Conservation (phyloP, 805 yeast genomes). For the Barnettozyma sucrosica region DNA sequence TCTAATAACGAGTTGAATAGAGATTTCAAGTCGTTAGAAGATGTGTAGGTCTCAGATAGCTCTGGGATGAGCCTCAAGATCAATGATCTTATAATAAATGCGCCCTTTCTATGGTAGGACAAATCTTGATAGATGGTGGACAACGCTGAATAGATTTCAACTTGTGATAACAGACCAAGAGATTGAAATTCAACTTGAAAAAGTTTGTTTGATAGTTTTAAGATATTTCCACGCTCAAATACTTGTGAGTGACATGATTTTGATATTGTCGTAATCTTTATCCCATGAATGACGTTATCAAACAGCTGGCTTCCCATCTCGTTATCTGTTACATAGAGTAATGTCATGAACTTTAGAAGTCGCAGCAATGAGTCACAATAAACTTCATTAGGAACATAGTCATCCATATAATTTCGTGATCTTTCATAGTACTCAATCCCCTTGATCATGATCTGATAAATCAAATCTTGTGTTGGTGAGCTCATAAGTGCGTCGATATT, state of each 20-base stretch:
- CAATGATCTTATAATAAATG: slow-evolving; percentile 63
- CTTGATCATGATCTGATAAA: slow-evolving; percentile 34
- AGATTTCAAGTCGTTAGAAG: slow-evolving; percentile 30
- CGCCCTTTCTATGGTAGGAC: slow-evolving; percentile 59
- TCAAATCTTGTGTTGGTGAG: slow-evolving; percentile 27
- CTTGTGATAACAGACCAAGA: slow-evolving; percentile 47
- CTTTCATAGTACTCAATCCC: slow-evolving; percentile 39
- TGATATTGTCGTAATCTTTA: slow-evolving; percentile 17
- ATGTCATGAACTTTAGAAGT: slow-evolving; percentile 52
- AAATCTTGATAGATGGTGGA: slow-evolving; percentile 59
- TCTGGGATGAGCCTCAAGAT: slow-evolving; percentile 46
- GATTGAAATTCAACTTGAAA: slow-evolving; percentile 39
- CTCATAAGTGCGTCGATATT: slow-evolving; percentile 3
- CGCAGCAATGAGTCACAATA: slow-evolving; percentile 69
- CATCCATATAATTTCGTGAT: slow-evolving; percentile 56
- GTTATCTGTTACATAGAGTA: slow-evolving; percentile 27
- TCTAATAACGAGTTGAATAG: slow-evolving; percentile 44
- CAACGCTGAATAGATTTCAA: slow-evolving; percentile 57
- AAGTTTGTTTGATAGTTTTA: slow-evolving; percentile 41
- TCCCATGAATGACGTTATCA: slow-evolving; percentile 39
- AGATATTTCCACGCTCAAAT: slow-evolving; percentile 39
- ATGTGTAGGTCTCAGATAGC: slow-evolving; percentile 12
- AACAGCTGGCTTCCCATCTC: slow-evolving; percentile 39
- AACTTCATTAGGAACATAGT: slow-evolving; percentile 76
- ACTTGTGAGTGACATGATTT: slow-evolving; percentile 2